Evolutionary conservation across 2,329 filamentous ascomycete species (phyloP).

Genomic region (Dactylellina parvicollis): DNA sequence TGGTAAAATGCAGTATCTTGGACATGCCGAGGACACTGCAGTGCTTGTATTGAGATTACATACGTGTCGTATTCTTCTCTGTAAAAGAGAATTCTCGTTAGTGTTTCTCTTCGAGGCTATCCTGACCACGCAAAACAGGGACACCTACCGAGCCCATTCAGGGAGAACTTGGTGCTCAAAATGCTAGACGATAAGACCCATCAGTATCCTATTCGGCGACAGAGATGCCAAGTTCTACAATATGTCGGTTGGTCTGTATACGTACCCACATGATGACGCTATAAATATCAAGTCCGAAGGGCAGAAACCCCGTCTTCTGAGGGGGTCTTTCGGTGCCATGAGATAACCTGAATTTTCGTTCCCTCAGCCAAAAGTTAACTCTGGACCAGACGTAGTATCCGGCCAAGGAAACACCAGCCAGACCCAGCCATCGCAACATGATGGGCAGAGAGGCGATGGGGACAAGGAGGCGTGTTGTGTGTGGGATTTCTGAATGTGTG

Average conservation of each 20-base stretch:
- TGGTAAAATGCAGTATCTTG: not conserved
- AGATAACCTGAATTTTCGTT: slow-evolving; percentile 36
- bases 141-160: slow-evolving; percentile 41
- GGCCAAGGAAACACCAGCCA: slow-evolving; percentile 30
- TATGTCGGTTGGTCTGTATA: not conserved
- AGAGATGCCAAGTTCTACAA: not conserved
- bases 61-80: slow-evolving; percentile 40
- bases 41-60: not conserved
- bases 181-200: slow-evolving; percentile 5
- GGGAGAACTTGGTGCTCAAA: slow-evolving; percentile 40
- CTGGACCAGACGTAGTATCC: slow-evolving; percentile 40
- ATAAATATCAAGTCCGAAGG: slow-evolving; percentile 43
- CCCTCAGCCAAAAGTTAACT: slow-evolving; percentile 29
- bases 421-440: slow-evolving; percentile 42
- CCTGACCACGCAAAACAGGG: not conserved
- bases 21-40: not conserved
- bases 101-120: not conserved
- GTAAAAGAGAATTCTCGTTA: not conserved
- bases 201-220: not conserved
- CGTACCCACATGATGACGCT: slow-evolving; percentile 45
- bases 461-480: slow-evolving; percentile 7
- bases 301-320: slow-evolving; percentile 8
- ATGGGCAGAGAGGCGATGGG: not conserved
- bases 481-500: slow-evolving; percentile 5
- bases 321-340: slow-evolving; percentile 25